phyloP scores from a whole-genome alignment of 2,329 filamentous ascomycete genomes.

The Sordariomycetes sp. region DNA sequence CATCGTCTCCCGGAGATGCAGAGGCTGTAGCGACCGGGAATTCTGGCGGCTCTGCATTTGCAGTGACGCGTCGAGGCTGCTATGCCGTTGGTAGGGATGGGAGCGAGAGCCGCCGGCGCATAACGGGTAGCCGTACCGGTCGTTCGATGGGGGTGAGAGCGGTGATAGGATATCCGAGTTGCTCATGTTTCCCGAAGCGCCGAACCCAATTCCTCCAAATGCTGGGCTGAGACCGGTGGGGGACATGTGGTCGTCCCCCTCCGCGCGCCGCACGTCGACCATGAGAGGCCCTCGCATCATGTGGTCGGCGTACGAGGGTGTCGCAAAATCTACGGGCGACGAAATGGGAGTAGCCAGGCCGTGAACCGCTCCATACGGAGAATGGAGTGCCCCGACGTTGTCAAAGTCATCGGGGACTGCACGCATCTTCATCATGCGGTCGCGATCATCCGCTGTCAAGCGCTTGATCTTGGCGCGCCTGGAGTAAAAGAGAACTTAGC shows the following conservation, averaged over 20 bases:
- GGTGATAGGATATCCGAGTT: slow-evolving; percentile 43
- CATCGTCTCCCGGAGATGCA: slow-evolving; percentile 44
- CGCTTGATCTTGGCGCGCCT: slow-evolving; percentile 62
- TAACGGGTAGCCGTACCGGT: slow-evolving; percentile 40
- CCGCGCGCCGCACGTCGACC: slow-evolving; percentile 52
- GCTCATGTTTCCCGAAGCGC: slow-evolving; percentile 34
- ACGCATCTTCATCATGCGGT: slow-evolving; percentile 60
- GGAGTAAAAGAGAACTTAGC: slow-evolving; percentile 4
- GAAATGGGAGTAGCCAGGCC: slow-evolving; percentile 32
- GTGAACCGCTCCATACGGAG: slow-evolving; percentile 50
- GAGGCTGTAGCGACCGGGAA: slow-evolving; percentile 40
- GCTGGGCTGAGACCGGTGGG: slow-evolving; percentile 53
- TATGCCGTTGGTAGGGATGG: slow-evolving; percentile 38
- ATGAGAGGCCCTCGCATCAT: slow-evolving; percentile 51
- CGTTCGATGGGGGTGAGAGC: slow-evolving; percentile 37
- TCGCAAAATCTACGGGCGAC: slow-evolving; percentile 33
- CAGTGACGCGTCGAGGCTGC: slow-evolving; percentile 27
- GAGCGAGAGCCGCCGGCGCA: slow-evolving; percentile 33
- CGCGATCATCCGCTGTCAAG: slow-evolving; percentile 54
- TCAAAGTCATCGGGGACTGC: slow-evolving; percentile 60
- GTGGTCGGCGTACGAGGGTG: slow-evolving; percentile 39
- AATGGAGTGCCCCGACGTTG: slow-evolving; percentile 55
- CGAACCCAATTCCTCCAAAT: slow-evolving; percentile 54
- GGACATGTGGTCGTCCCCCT: slow-evolving; percentile 53
- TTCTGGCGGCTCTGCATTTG: slow-evolving; percentile 30